Percentiles rank a stretch among this genome's conserved stretches.
phyloP scores from a whole-genome alignment of 345 rosid genomes.

The Melaleuca alternifolia region DNA sequence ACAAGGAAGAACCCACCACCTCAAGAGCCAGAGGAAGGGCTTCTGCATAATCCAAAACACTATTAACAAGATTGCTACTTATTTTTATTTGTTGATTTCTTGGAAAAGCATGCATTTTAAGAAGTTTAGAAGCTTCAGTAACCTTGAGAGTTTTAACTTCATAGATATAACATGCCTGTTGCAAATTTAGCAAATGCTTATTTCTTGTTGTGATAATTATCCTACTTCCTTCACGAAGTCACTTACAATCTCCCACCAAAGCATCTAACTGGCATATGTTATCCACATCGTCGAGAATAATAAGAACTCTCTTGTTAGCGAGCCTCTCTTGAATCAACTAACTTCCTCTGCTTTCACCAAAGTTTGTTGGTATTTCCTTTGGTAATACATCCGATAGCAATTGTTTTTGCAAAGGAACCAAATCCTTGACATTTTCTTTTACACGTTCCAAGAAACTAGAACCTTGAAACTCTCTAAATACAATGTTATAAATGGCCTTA shows the following conservation, averaged over 20 bases:
- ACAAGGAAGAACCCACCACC: neutral
- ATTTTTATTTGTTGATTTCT: neutral
- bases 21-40: constrained; percentile 7
- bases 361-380: neutral
- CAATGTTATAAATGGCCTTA: constrained; percentile 2
- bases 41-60: neutral
- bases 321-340: neutral
- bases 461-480: constrained; percentile 12
- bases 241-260: neutral
- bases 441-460: constrained; percentile 20
- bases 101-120: neutral
- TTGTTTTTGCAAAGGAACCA: neutral
- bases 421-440: constrained; percentile 4
- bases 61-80: neutral
- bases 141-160: neutral
- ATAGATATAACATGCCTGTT: too few species aligned
- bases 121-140: neutral
- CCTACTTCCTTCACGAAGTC: constrained; percentile 8
- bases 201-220: constrained; percentile 5
- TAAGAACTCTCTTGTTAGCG: neutral
- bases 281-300: constrained; percentile 16
- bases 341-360: neutral
- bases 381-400: neutral
- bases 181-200: neutral
- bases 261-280: neutral